phyloP scores from a whole-genome alignment of 495 filamentous ascomycete genomes.

The Trichodelitschia bisporula region DNA sequence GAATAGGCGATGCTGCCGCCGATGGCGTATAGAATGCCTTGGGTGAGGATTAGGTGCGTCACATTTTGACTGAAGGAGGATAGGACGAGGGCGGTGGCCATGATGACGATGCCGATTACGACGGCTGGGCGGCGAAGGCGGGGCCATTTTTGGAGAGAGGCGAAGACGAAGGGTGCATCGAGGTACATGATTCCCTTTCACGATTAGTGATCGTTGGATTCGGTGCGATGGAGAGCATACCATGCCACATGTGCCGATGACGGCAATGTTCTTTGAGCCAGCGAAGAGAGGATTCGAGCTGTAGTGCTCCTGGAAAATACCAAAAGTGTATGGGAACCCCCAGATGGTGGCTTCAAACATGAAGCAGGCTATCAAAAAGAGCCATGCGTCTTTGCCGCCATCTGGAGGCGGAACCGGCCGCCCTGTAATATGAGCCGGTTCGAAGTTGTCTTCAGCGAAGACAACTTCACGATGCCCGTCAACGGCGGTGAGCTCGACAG shows the following conservation, averaged over 20 bases:
- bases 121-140: slow-evolving; percentile 8
- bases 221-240: slow-evolving; percentile 6
- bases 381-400: slow-evolving; percentile 35
- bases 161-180: slow-evolving; percentile 16
- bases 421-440: not conserved
- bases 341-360: slow-evolving; percentile 39
- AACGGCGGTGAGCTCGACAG: not conserved
- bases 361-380: slow-evolving; percentile 36
- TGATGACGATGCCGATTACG: slow-evolving; percentile 17
- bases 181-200: slow-evolving; percentile 27
- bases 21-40: slow-evolving; percentile 27
- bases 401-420: slow-evolving; percentile 30
- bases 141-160: slow-evolving; percentile 11
- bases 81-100: slow-evolving; percentile 15
- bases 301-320: slow-evolving; percentile 36
- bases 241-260: slow-evolving; percentile 24
- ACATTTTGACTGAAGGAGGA: slow-evolving; percentile 8
- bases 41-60: slow-evolving; percentile 24
- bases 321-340: slow-evolving; percentile 42
- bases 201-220: slow-evolving; percentile 1
- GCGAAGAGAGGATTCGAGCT: slow-evolving; percentile 21
- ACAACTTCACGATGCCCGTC: too few relatives aligned
- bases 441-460: not conserved
- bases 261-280: slow-evolving; percentile 19
- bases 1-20: slow-evolving; percentile 23